Evolutionary conservation across 345 rosid genomes (phyloP), one percentile per base, ranked within the genome.

Genomic region (Microcos paniculata): DNA sequence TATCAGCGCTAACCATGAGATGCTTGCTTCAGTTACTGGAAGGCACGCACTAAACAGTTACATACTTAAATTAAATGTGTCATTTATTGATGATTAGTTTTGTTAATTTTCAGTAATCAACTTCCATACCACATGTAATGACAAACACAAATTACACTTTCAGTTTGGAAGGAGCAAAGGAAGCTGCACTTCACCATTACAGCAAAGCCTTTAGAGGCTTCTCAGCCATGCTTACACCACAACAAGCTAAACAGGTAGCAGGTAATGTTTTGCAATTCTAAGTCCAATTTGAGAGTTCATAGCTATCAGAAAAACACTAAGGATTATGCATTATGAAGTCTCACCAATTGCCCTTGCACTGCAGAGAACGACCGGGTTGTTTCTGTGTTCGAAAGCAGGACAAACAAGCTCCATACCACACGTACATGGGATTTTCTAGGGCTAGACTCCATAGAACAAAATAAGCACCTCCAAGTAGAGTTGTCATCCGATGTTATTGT

Each of bases 341-440:
- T 30, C 14, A 69, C 43, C 4, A 24, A 46, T 62, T 72, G 40
- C 14, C 19, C 30, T 72, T 70, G 33, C 51, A 18, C 21, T 76
- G 79, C 88, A 85, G 89, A 66, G 43, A 79, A 66, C 24, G 74
- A 77, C 1, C 30, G 74, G 0, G 84, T 83, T 35, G 80, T 87
- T 59, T 87, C 89, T 28, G 82, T 82, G 65, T 84, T 87, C 11
- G 63, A 82, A 72, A 84, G 89, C 61, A 80, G 80, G 70, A 81
- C 52, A 74, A 76, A 81, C 69, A 42, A 72, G 58, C 31, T 85
- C 43, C 90, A 85, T 72, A 85, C 88, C 21, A 89, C 89, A 15
- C 86, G 59, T 77, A 87, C 87, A 59, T 89, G 89, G 89, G 85
- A 80, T 0, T 89, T 87, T 74, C 80, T 85, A 6, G 85, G 85